Base-by-base conservation (phyloP, 805 yeast genomes). In the Metschnikowia colocasiae region DNA sequence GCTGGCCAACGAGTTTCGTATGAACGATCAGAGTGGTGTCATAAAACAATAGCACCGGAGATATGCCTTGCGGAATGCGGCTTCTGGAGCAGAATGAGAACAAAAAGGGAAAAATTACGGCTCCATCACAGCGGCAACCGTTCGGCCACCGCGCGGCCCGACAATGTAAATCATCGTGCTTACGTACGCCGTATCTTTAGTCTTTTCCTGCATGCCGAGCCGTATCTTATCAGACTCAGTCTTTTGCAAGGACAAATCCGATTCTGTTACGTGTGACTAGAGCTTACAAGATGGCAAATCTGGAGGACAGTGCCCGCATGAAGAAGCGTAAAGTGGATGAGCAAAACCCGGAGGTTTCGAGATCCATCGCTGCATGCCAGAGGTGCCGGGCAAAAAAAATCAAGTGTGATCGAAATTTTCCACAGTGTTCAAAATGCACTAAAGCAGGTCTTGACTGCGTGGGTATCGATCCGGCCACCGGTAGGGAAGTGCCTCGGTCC, bases 381-480 rank as follows among this genome's bases (percentile, higher is more conserved):
- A 69, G 96, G 47, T 90, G 97, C 58, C 77, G 96, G 15, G 60
- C 65, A 45, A 80, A 83, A 54, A 85, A 85, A 59, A 75, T 81
- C 47, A 76, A 75, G 54, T 85, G 91, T 62, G 86, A 85, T 52
- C 85, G 80, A 48, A 76, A 75, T 50, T 80, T 83, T 59, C 91
- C 91, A 3, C 73, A 76, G 46, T 84, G 91, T 58, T 62, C 76
- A n/a, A 73, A 75, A 30, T 84, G 91, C 60, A 70, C 63, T 36
- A 79, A 80, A 57, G 84, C 86, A 9, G 78, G 80, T 5, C 84
- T 71, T 2, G 87, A 85, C 6, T 90, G 97, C 65, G 81, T 88
- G 3, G 88, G 95, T 0, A 64, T 87, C 3, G 97, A 91, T 61
- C 90, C 95, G 0, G 88, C 90, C 6, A 87, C 96, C 0, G 95